These are phyloP conservation scores for Microbotryum lychnidis-dioicae DNA, from an alignment of 1,284 basidiomycete genomes.

Conservation along the genomic window DNA sequence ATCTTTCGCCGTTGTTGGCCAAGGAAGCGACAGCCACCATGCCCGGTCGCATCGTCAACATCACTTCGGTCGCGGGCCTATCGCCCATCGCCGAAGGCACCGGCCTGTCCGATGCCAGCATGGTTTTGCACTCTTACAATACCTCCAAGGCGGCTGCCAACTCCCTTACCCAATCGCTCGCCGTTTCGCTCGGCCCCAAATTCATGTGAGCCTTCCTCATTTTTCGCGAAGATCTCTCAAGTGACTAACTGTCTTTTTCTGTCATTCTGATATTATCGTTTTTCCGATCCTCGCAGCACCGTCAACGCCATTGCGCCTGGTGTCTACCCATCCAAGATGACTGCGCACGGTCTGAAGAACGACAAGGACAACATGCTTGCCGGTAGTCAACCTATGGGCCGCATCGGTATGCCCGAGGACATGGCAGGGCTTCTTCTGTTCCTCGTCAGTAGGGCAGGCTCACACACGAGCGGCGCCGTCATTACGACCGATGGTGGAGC, in stretches of 20 bases:
- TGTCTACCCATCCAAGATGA: slow-evolving; percentile 81
- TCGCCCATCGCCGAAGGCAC: slow-evolving; percentile 47
- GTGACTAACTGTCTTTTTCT: slow-evolving; percentile 10
- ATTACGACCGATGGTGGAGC: slow-evolving; percentile 31
- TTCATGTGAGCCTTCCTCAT: slow-evolving; percentile 54
- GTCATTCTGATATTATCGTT: neutral
- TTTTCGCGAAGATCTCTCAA: neutral
- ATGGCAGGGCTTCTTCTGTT: slow-evolving; percentile 41
- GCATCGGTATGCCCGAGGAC: slow-evolving; percentile 42
- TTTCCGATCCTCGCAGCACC: slow-evolving; percentile 39
- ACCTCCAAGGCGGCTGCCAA: slow-evolving; percentile 50
- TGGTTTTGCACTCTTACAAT: slow-evolving; percentile 56
- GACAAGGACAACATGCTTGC: slow-evolving; percentile 46
- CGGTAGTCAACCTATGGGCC: slow-evolving; percentile 12
- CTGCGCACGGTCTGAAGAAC: slow-evolving; percentile 60
- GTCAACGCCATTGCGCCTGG: slow-evolving; percentile 62
- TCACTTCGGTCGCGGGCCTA: slow-evolving; percentile 65
- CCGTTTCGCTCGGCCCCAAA: slow-evolving; percentile 55
- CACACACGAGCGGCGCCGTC: slow-evolving; percentile 39
- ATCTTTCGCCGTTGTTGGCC: slow-evolving; percentile 53
- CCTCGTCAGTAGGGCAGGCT: slow-evolving; percentile 37
- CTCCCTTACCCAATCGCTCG: slow-evolving; percentile 67
- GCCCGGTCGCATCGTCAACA: slow-evolving; percentile 68
- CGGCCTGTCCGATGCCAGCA: slow-evolving; percentile 45
- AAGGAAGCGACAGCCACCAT: slow-evolving; percentile 60